These are phyloP conservation scores for Albatrellus ellisii DNA, from an alignment of 768 basidiomycete species.

Conservation along the genomic window DNA sequence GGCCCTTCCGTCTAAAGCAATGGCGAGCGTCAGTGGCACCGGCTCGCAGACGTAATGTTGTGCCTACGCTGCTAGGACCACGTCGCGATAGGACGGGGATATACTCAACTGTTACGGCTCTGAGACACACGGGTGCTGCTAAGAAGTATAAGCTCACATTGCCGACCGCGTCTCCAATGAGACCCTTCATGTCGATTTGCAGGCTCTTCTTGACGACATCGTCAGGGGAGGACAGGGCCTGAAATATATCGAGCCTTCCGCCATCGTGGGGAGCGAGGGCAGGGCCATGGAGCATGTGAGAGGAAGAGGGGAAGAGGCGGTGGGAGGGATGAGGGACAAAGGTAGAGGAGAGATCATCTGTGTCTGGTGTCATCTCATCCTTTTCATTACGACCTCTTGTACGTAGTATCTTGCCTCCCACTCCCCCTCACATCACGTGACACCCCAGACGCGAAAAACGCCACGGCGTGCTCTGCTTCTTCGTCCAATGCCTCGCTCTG, in stretches of 20 bases:
- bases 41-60: not conserved
- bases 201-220: conserved; percentile 48
- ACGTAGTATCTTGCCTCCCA: not conserved
- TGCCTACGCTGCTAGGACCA: conserved; percentile 79
- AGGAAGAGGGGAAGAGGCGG: conserved; percentile 8
- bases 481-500: not conserved
- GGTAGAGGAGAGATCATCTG: conserved; percentile 4
- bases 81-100: conserved; percentile 75
- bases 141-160: conserved; percentile 40
- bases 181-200: conserved; percentile 67
- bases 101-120: conserved; percentile 63
- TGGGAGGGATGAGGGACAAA: conserved; percentile 2
- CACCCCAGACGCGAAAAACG: too few relatives aligned
- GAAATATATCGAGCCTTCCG: conserved; percentile 1
- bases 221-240: conserved; percentile 24
- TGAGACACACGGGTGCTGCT: not conserved
- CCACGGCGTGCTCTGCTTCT: too few relatives aligned
- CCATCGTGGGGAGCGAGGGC: conserved; percentile 1
- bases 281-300: not conserved
- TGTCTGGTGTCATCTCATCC: conserved; percentile 4
- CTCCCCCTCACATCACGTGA: not conserved
- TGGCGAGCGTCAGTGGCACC: too few relatives aligned
- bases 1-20: conserved; percentile 54
- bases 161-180: conserved; percentile 74
- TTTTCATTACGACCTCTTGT: not conserved